Evolutionary conservation across 768 basidiomycete species (phyloP).

Genomic region (Boletus tomentosulus): DNA sequence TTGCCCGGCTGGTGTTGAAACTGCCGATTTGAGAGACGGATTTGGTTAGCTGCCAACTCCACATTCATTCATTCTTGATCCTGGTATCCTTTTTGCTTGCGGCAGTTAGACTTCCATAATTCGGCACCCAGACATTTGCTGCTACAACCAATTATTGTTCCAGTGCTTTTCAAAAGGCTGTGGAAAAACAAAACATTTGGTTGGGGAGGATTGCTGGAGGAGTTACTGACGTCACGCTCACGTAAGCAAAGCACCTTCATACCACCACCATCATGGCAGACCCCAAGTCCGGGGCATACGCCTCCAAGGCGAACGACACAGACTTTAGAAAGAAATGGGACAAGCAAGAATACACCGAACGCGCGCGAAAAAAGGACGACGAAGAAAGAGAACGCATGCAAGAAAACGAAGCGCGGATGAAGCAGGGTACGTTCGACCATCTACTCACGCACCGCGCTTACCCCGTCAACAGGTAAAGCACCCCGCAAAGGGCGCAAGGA

Average conservation of each 20-base stretch:
- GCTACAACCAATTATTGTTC: too few species aligned
- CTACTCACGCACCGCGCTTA: not conserved
- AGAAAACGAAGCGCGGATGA: constrained; percentile 79
- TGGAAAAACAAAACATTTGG: too few species aligned
- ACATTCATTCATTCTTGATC: too few species aligned
- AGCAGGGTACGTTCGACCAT: constrained; percentile 59
- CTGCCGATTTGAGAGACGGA: too few species aligned
- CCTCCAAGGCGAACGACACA: constrained; percentile 49
- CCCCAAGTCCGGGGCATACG: constrained; percentile 32
- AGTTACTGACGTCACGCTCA: too few species aligned
- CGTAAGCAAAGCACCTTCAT: constrained; percentile 1
- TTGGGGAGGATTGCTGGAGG: too few species aligned
- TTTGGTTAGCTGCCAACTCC: too few species aligned
- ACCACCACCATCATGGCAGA: constrained; percentile 21
- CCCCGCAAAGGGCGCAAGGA: constrained; percentile 61
- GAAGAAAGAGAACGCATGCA: constrained; percentile 81
- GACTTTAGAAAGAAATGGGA: constrained; percentile 92
- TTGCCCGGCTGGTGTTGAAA: too few species aligned
- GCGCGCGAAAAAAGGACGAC: constrained; percentile 74
- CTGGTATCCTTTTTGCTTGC: too few species aligned
- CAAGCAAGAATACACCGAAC: constrained; percentile 85
- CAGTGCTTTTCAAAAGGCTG: too few species aligned
- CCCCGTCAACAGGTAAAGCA: constrained; percentile 61
- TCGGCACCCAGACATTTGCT: too few species aligned
- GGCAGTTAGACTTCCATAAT: too few species aligned